Evolutionary conservation across 805 yeast species (phyloP).

Genomic region (Yarrowia porcina): DNA sequence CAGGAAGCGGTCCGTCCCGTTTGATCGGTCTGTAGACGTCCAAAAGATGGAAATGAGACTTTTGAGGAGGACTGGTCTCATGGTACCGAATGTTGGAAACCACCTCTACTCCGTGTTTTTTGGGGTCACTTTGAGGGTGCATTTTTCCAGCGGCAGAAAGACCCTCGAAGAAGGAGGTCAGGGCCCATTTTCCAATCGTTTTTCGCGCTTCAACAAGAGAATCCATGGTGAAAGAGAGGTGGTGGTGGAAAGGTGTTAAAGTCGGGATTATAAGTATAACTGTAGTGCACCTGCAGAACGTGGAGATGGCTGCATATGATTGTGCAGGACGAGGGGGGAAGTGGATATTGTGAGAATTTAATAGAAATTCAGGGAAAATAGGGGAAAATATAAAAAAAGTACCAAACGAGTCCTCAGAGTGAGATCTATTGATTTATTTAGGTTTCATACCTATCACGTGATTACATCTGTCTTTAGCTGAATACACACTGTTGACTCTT

Average conservation of each 20-base stretch:
- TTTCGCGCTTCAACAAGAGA: not conserved
- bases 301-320: not conserved
- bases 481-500: too few relatives aligned
- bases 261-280: too few relatives aligned
- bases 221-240: slow-evolving; percentile 3
- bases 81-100: not conserved
- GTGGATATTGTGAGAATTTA: too few relatives aligned
- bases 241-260: too few relatives aligned
- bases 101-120: slow-evolving; percentile 13
- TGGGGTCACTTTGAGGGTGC: slow-evolving; percentile 1
- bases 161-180: slow-evolving; percentile 9
- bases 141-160: slow-evolving; percentile 11
- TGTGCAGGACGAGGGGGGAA: too few relatives aligned
- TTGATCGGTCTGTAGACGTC: slow-evolving; percentile 12
- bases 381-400: too few relatives aligned
- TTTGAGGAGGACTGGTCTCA: not conserved
- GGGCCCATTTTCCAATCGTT: not conserved
- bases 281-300: slow-evolving; percentile 1
- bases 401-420: too few relatives aligned
- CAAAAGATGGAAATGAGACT: not conserved
- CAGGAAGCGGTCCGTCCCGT: slow-evolving; percentile 8
- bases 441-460: too few relatives aligned
- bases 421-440: too few relatives aligned
- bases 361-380: too few relatives aligned
- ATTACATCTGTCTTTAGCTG: too few relatives aligned